Evolutionary conservation across 768 basidiomycete genomes (phyloP).

Genomic region (Naganishia randhawae): DNA sequence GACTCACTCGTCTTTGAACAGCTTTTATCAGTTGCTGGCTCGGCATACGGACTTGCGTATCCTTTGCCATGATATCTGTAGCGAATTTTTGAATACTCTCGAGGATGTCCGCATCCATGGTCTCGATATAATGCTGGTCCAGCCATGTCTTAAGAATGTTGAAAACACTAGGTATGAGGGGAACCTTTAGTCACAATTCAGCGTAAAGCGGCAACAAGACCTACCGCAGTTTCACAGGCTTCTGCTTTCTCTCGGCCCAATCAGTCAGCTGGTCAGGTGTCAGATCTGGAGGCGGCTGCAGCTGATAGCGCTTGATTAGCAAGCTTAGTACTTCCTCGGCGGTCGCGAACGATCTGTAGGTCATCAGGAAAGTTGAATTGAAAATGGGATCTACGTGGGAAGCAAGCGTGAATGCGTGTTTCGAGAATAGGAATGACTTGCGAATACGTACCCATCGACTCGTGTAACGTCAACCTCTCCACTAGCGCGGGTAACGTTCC

Average conservation of each 20-base stretch:
- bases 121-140: conserved; percentile 69
- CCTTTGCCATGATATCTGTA: conserved; percentile 55
- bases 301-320: conserved; percentile 73
- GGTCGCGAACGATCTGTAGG: conserved; percentile 89
- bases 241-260: conserved; percentile 82
- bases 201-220: conserved; percentile 39
- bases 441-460: conserved; percentile 65
- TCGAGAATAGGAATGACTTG: neutral
- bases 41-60: conserved; percentile 57
- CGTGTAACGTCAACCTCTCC: conserved; percentile 85
- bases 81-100: conserved; percentile 75
- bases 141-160: conserved; percentile 90
- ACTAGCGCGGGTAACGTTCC: conserved; percentile 82
- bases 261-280: conserved; percentile 62
- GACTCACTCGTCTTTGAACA: conserved; percentile 74
- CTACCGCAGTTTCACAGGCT: conserved; percentile 79
- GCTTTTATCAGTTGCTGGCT: conserved; percentile 65
- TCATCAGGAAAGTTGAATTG: conserved; percentile 87
- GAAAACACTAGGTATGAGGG: conserved; percentile 60
- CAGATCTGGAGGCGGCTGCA: conserved; percentile 68
- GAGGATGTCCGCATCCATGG: conserved; percentile 77
- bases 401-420: neutral
- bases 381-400: conserved; percentile 64
- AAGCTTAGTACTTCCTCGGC: conserved; percentile 76
- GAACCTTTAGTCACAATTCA: neutral